phyloP scores from a whole-genome alignment of 805 yeast genomes.

The Zygosaccharomyces lentus region DNA sequence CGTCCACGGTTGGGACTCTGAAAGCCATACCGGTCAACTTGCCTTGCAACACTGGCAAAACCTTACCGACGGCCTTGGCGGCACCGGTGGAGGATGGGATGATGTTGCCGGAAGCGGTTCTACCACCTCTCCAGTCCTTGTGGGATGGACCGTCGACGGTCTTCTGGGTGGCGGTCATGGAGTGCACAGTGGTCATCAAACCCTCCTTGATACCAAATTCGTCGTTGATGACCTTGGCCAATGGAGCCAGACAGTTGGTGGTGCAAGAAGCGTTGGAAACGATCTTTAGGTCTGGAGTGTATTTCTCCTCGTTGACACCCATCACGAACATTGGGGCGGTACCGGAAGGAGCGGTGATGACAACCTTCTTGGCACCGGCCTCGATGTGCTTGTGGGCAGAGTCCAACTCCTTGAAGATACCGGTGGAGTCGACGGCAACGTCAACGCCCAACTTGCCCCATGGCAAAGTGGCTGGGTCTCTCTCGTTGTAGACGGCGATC shows the following conservation, averaged over 20 bases:
- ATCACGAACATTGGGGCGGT: constrained; percentile 72
- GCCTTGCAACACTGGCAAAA: constrained; percentile 66
- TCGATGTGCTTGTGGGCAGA: constrained; percentile 65
- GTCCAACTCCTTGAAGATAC: constrained; percentile 63
- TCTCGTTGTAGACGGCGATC: constrained; percentile 54
- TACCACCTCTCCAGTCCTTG: constrained; percentile 80
- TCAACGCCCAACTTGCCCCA: constrained; percentile 63
- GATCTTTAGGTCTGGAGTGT: constrained; percentile 52
- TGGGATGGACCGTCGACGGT: constrained; percentile 75
- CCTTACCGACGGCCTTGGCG: constrained; percentile 73
- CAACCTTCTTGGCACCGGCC: constrained; percentile 71
- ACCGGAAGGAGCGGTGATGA: constrained; percentile 67
- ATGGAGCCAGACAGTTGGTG: constrained; percentile 71
- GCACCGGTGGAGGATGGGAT: constrained; percentile 76
- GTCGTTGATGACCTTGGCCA: constrained; percentile 65
- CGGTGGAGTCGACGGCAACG: constrained; percentile 66
- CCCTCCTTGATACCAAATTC: constrained; percentile 67
- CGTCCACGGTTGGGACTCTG: constrained; percentile 72
- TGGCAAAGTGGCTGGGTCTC: constrained; percentile 64
- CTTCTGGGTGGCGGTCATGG: constrained; percentile 69
- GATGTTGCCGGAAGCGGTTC: constrained; percentile 72
- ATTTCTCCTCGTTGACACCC: constrained; percentile 63
- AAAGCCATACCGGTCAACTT: constrained; percentile 70
- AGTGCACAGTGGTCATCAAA: constrained; percentile 71
- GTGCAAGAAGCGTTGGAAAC: constrained; percentile 72